phyloP scores from a whole-genome alignment of 2,329 filamentous ascomycete genomes.

The Byssothecium circinans region DNA sequence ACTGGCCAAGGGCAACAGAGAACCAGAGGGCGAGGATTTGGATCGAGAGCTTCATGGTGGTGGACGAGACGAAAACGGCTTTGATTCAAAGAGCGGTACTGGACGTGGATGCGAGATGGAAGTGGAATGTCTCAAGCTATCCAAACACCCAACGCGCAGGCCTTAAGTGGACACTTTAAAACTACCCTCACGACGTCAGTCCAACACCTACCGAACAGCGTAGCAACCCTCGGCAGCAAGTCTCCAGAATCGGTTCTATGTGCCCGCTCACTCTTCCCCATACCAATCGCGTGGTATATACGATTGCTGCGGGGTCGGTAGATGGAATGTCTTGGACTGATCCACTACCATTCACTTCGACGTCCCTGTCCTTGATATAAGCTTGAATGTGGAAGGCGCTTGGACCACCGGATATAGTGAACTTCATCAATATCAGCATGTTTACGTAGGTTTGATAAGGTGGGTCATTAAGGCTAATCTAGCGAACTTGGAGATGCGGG shows the following conservation, averaged over 20 bases:
- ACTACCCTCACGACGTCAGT: conserved; percentile 1
- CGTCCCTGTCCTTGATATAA: not conserved
- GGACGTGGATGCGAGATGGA: not conserved
- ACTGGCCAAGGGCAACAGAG: conserved; percentile 16
- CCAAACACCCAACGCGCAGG: conserved; percentile 3
- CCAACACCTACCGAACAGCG: conserved; percentile 4
- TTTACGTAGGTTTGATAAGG: not conserved
- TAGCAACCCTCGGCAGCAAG: too few species aligned
- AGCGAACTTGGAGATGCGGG: not conserved
- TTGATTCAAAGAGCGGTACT: too few species aligned
- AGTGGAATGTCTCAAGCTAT: conserved; percentile 2
- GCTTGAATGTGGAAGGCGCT: conserved; percentile 4
- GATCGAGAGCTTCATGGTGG: conserved; percentile 8
- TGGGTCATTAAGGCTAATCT: not conserved
- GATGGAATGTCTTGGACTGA: not conserved
- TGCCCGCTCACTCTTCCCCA: conserved; percentile 6
- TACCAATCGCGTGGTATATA: not conserved
- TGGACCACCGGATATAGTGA: conserved; percentile 6
- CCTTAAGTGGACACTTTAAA: conserved; percentile 8
- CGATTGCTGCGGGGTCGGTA: conserved; percentile 2
- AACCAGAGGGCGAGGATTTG: conserved; percentile 12
- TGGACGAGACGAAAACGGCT: too few species aligned
- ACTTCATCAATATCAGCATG: conserved; percentile 8
- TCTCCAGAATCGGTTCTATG: conserved; percentile 11
- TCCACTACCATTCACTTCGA: not conserved